These are phyloP conservation scores for Aspergillus calidoustus DNA, from an alignment of 2,329 filamentous ascomycete genomes.

Conservation along the genomic window DNA sequence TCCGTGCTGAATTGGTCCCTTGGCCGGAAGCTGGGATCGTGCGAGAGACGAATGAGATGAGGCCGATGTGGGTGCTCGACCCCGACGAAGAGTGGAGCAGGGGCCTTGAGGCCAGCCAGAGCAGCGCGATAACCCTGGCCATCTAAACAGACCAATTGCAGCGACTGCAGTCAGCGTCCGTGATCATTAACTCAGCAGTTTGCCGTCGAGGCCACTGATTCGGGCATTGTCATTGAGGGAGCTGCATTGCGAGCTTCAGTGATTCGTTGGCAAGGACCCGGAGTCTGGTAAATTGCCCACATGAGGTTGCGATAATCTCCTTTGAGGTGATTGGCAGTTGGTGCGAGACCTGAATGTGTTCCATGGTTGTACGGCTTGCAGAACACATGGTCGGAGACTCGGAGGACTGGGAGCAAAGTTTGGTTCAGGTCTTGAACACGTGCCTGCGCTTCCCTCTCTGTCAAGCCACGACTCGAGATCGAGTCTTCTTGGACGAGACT, in stretches of 20 bases:
- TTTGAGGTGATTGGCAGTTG: not conserved
- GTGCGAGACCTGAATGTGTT: not conserved
- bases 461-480: not conserved
- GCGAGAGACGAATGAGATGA: constrained; percentile 7
- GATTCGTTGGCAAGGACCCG: not conserved
- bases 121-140: constrained; percentile 18
- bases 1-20: constrained; percentile 9
- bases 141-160: not conserved
- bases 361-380: not conserved
- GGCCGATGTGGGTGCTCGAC: constrained; percentile 11
- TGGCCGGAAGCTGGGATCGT: constrained; percentile 1
- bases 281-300: not conserved
- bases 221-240: constrained; percentile 2
- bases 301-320: not conserved
- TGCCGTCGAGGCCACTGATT: not conserved
- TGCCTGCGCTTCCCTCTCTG: not conserved
- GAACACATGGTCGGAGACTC: no score
- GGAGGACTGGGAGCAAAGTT: not conserved
- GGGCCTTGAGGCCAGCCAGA: constrained; percentile 21
- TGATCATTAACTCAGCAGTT: not conserved
- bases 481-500: not conserved
- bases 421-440: not conserved
- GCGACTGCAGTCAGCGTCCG: not conserved
- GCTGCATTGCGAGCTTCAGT: not conserved
- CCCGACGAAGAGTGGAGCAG: constrained; percentile 9